Evolutionary conservation across 768 basidiomycete genomes (phyloP), one percentile per base, ranked within the genome.

Genomic region (Tylopilus cervinicoccineus): DNA sequence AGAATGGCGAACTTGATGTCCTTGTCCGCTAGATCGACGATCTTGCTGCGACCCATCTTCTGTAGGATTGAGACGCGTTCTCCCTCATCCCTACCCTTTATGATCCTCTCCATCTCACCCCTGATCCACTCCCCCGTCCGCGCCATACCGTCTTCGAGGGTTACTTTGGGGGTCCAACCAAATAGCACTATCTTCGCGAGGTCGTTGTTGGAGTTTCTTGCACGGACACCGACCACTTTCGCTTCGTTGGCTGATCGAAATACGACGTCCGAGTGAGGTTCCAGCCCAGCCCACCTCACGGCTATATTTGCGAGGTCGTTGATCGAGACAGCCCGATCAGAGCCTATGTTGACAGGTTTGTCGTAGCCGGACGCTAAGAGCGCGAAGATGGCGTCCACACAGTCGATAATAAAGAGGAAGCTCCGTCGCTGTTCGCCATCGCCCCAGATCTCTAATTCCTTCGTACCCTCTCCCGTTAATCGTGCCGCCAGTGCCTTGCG

Each of bases 321-420:
- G 45, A 81, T 74, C 13, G 74, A 51, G 13, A 79, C 59, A 0
- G 72, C 56, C 2, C 56, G 54, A 43, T 77, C 73, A 2, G 80
- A 81, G 3, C 78, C 80, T 22, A 82, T 75, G 51, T 82, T 81
- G 50, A 79, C 43, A 1, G 76, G 70, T 8, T 47, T 52, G 5
- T 50, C 38, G 48, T 59, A 67, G n/a, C 64, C 48, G 1, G 74
- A 77, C 2, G 53, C 32, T 14, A 82, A 56, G 17, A 81, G 70
- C 2, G 59, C 63, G 12, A 80, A 43, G 27, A 82, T 53, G 0
- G 68, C 81, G n/a, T 75, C 72, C 17, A 81, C 74, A 16, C 75
- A 74, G 54, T 83, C 79, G 47, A 71, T 69, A 38, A 81, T 79
- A 59, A 67, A 81, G 8, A 81, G 61, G 55, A 83, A 82, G 47